These are phyloP conservation scores for Pyrrhoderma noxium DNA, from an alignment of 1,284 basidiomycete genomes.

Conservation along the genomic window DNA sequence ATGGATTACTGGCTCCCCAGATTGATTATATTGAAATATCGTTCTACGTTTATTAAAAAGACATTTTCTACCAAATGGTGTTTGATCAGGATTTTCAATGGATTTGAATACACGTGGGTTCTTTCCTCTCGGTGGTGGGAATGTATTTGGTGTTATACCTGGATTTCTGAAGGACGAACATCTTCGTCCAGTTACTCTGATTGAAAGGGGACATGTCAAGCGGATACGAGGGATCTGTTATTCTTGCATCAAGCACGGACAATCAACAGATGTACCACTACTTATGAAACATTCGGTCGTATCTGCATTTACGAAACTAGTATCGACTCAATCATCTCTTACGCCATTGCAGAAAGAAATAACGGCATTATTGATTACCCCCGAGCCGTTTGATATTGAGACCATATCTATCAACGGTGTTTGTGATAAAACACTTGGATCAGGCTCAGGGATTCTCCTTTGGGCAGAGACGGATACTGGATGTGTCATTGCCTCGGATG, in stretches of 20 bases:
- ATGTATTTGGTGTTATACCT: slow-evolving; percentile 39
- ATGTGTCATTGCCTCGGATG: slow-evolving; percentile 41
- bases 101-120: slow-evolving; percentile 52
- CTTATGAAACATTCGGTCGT: too few species aligned
- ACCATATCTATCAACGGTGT: slow-evolving; percentile 33
- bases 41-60: slow-evolving; percentile 56
- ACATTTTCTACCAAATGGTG: slow-evolving; percentile 41
- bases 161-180: slow-evolving; percentile 29
- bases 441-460: slow-evolving; percentile 60
- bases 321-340: too few species aligned
- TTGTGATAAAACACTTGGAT: slow-evolving; percentile 28
- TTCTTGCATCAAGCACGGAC: too few species aligned
- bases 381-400: too few species aligned
- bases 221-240: neutral
- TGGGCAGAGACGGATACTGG: slow-evolving; percentile 64
- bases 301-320: too few species aligned
- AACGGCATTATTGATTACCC: too few species aligned
- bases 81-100: slow-evolving; percentile 28
- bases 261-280: neutral
- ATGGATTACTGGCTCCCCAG: slow-evolving; percentile 59
- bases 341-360: too few species aligned
- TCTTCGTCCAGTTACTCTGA: slow-evolving; percentile 41
- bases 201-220: slow-evolving; percentile 24
- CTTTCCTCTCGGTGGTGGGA: slow-evolving; percentile 62
- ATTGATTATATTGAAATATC: slow-evolving; percentile 59